These are phyloP conservation scores for Cystobasidium onofrii DNA, from an alignment of 768 basidiomycete species.

Conservation along the genomic window DNA sequence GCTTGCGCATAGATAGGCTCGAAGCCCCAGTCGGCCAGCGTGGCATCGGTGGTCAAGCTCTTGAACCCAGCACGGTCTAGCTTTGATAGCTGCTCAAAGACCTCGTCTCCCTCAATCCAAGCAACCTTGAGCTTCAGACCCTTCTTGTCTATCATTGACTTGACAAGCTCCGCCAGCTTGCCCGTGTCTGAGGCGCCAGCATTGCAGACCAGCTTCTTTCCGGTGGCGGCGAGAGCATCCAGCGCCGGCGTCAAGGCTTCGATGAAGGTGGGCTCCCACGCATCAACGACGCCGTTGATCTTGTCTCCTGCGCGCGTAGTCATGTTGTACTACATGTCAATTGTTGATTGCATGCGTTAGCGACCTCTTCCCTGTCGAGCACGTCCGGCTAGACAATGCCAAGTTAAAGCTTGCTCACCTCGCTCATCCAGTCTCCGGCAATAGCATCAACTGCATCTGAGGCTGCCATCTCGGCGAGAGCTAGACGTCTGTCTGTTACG, in stretches of 20 bases:
- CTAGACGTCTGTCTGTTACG: background rate
- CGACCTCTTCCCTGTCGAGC: too few species aligned
- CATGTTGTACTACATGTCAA: conserved; percentile 9
- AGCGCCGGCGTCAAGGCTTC: background rate
- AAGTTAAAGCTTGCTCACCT: too few species aligned
- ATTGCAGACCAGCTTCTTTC: background rate
- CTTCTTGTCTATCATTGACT: background rate
- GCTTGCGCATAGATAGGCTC: conserved; percentile 5
- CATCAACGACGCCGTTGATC: background rate
- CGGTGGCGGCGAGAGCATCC: background rate
- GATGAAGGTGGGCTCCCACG: conserved; percentile 5
- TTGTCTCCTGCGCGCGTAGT: background rate
- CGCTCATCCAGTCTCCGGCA: conserved; percentile 14
- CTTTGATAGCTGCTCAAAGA: background rate
- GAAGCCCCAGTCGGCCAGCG: background rate
- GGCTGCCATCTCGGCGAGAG: background rate
- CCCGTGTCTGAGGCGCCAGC: background rate
- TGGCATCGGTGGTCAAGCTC: conserved; percentile 4
- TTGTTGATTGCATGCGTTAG: too few species aligned
- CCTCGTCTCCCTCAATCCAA: conserved; percentile 5
- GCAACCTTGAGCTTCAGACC: background rate
- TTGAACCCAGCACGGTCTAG: background rate
- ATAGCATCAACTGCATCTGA: background rate
- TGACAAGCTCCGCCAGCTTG: background rate
- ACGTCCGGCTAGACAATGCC: too few species aligned